phyloP scores from a whole-genome alignment of 345 rosid genomes.

The Syzygium aqueum region DNA sequence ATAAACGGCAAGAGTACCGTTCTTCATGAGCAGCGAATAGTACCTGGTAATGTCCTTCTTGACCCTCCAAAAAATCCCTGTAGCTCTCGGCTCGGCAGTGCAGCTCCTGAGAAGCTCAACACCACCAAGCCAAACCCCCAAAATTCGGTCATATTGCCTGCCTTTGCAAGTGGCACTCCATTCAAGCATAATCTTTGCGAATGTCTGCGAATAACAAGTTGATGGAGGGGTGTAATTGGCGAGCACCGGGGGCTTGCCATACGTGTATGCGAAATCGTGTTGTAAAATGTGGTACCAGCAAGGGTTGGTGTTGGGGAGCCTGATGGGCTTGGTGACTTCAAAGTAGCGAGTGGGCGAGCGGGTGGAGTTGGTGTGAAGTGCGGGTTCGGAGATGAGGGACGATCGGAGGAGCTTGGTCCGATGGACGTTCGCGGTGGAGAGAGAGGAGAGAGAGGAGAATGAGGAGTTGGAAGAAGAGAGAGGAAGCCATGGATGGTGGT shows the following conservation, averaged over 20 bases:
- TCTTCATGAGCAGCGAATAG: constrained; percentile 50
- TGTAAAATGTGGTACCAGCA: constrained; percentile 51
- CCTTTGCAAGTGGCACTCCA: constrained; percentile 75
- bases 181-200: constrained; percentile 72
- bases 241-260: constrained; percentile 56
- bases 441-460: constrained; percentile 14
- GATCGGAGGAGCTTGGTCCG: constrained; percentile 20
- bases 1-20: constrained; percentile 50
- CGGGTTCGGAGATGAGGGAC: constrained; percentile 22
- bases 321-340: constrained; percentile 69
- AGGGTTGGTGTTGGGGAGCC: constrained; percentile 28
- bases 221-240: constrained; percentile 63
- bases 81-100: constrained; percentile 78
- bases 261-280: constrained; percentile 68
- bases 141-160: constrained; percentile 75
- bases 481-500: constrained; percentile 26
- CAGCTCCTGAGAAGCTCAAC: constrained; percentile 94
- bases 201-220: constrained; percentile 30
- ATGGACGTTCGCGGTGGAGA: constrained; percentile 25
- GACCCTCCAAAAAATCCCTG: constrained; percentile 73
- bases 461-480: constrained; percentile 20
- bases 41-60: constrained; percentile 80
- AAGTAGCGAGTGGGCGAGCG: constrained; percentile 28
- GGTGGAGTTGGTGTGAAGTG: constrained; percentile 6
- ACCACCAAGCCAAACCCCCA: constrained; percentile 82